Percentiles rank a stretch among this genome's conserved stretches.
phyloP scores from a whole-genome alignment of 2,329 filamentous ascomycete genomes.

The Aspergillus sp. region DNA sequence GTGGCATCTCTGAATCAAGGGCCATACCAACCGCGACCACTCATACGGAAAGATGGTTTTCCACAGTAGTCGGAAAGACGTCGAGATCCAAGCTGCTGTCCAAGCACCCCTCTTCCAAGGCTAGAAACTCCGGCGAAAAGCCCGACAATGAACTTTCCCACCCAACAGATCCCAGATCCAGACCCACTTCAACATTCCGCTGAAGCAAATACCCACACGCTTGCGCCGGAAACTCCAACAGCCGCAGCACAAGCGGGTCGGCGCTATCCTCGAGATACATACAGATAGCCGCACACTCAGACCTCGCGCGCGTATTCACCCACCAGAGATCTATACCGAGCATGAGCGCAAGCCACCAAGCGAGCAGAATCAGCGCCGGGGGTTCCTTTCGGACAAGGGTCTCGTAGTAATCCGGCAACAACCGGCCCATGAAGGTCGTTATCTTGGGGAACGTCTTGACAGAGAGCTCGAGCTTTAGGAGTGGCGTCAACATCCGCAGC shows the following conservation, averaged over 20 bases:
- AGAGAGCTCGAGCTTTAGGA: slow-evolving; percentile 35
- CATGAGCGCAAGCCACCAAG: slow-evolving; percentile 41
- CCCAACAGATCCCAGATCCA: background rate
- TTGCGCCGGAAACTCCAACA: slow-evolving; percentile 40
- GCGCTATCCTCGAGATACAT: slow-evolving; percentile 39
- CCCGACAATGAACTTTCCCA: background rate
- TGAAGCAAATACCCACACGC: slow-evolving; percentile 38
- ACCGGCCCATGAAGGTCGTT: slow-evolving; percentile 40
- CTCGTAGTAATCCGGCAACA: slow-evolving; percentile 35
- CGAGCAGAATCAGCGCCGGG: slow-evolving; percentile 39
- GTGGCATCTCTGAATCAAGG: background rate
- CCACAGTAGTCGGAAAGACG: background rate
- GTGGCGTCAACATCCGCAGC: slow-evolving; percentile 37
- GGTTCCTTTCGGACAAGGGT: slow-evolving; percentile 37
- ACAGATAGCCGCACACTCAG: slow-evolving; percentile 44
- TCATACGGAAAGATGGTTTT: background rate
- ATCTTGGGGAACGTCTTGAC: slow-evolving; percentile 31
- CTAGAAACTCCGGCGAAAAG: background rate
- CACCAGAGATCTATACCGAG: slow-evolving; percentile 34
- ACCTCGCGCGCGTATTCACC: slow-evolving; percentile 35
- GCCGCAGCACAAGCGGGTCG: slow-evolving; percentile 32
- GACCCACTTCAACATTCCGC: slow-evolving; percentile 27
- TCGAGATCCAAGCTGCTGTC: background rate
- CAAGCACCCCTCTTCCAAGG: background rate
- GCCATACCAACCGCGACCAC: background rate